Conservation (phyloP, 768 basidiomycete genomes). For the Tulasnella sp. region DNA sequence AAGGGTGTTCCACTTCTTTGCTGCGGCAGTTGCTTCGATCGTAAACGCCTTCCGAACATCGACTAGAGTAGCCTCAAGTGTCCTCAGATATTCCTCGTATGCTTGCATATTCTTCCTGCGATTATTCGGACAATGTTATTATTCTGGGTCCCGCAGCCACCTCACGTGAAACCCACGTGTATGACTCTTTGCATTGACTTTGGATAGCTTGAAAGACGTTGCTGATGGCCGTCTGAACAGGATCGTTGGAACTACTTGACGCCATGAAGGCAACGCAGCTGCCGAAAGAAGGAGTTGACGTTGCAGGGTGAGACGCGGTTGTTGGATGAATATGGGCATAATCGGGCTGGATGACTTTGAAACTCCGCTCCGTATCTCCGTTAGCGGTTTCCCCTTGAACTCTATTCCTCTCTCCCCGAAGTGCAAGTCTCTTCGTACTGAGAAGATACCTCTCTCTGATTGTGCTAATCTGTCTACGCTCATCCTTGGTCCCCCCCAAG, state of each 20-base stretch:
- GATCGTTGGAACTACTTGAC: too few species aligned
- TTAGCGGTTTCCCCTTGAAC: background rate
- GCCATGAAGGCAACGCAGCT: background rate
- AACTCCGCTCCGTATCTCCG: constrained; percentile 2
- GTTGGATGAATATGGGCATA: background rate
- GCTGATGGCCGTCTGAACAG: too few species aligned
- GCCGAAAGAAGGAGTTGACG: background rate
- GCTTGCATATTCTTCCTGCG: background rate
- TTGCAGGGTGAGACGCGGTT: background rate
- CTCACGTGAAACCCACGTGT: too few species aligned
- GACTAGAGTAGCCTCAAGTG: background rate
- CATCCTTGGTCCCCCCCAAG: background rate
- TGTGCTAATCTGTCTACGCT: background rate
- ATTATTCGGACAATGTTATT: too few species aligned
- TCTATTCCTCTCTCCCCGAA: background rate
- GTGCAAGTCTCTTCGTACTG: background rate
- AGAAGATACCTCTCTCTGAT: background rate
- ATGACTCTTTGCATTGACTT: too few species aligned
- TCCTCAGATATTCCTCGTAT: background rate
- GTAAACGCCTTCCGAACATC: background rate
- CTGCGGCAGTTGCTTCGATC: background rate
- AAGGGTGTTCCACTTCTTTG: background rate
- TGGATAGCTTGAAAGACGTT: too few species aligned
- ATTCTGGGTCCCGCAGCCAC: too few species aligned
- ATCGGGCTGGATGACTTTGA: background rate